These are phyloP conservation scores for Hypholoma fasciculare DNA, from an alignment of 768 basidiomycete genomes.

Conservation along the genomic window DNA sequence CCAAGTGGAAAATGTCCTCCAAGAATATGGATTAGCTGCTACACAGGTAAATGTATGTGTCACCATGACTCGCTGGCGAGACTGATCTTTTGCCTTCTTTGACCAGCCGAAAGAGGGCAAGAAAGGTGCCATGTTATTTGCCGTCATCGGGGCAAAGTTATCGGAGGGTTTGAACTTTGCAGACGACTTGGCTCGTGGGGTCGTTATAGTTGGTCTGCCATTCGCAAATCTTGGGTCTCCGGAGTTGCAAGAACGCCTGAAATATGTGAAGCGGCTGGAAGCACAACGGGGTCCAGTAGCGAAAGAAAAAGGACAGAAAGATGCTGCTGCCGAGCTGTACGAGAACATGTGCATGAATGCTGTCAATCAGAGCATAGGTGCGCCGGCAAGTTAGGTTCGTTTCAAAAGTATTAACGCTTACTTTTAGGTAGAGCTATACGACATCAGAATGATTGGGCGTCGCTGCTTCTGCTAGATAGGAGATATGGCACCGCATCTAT, in stretches of 20 bases:
- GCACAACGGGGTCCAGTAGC: conserved; percentile 35
- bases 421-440: conserved; percentile 85
- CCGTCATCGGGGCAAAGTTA: conserved; percentile 96
- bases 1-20: conserved; percentile 73
- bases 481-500: conserved; percentile 76
- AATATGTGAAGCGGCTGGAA: conserved; percentile 73
- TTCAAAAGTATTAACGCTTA: not conserved
- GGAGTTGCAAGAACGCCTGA: conserved; percentile 90
- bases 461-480: conserved; percentile 82
- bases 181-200: conserved; percentile 81
- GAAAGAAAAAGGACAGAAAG: conserved; percentile 42
- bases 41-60: conserved; percentile 13
- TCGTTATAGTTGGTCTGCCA: conserved; percentile 87
- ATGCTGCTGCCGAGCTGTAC: conserved; percentile 82
- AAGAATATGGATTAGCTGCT: conserved; percentile 66
- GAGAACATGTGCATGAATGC: conserved; percentile 92
- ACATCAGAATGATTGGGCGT: conserved; percentile 89
- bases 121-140: conserved; percentile 81
- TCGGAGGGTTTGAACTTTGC: conserved; percentile 87
- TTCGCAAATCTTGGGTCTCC: conserved; percentile 91
- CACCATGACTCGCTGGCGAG: not conserved
- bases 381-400: not conserved
- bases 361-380: conserved; percentile 97
- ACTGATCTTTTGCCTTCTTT: not conserved
- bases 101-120: conserved; percentile 23